phyloP scores from a whole-genome alignment of 805 yeast species.

The Komagataella mondaviorum region DNA sequence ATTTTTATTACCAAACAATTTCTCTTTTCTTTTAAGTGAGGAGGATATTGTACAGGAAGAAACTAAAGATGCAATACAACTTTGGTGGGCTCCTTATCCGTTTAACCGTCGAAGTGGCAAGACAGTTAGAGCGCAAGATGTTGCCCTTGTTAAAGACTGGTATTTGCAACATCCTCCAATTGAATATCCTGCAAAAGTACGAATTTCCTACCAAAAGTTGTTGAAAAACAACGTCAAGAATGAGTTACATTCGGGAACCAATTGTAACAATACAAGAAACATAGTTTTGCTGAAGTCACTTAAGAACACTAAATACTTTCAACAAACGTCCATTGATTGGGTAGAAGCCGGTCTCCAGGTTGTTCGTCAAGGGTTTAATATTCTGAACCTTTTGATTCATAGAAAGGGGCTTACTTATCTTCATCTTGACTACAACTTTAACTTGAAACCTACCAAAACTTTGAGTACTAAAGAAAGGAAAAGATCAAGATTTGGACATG shows the following conservation, averaged over 20 bases:
- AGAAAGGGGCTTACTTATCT: constrained; percentile 82
- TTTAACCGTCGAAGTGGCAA: constrained; percentile 64
- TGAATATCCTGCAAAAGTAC: constrained; percentile 58
- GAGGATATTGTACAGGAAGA: constrained; percentile 31
- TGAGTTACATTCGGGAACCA: constrained; percentile 40
- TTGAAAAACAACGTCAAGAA: constrained; percentile 63
- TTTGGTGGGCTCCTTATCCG: constrained; percentile 81
- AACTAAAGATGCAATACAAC: constrained; percentile 41
- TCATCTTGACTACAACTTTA: constrained; percentile 92
- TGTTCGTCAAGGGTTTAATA: constrained; percentile 86
- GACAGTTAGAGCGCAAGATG: constrained; percentile 80
- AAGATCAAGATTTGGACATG: constrained; percentile 90
- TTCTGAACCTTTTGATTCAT: constrained; percentile 83
- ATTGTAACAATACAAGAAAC: constrained; percentile 30
- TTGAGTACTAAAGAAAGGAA: constrained; percentile 93
- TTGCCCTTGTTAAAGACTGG: constrained; percentile 74
- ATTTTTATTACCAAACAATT: constrained; percentile 23
- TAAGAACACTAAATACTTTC: constrained; percentile 75
- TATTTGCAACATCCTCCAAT: constrained; percentile 51
- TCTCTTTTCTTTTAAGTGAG: constrained; percentile 40
- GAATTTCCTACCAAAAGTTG: constrained; percentile 83
- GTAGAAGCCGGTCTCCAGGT: constrained; percentile 95
- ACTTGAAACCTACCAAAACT: constrained; percentile 91
- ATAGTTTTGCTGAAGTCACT: constrained; percentile 50
- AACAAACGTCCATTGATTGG: constrained; percentile 91